Base-by-base conservation (phyloP, 805 yeast genomes). In the Kodamaea leandrae region DNA sequence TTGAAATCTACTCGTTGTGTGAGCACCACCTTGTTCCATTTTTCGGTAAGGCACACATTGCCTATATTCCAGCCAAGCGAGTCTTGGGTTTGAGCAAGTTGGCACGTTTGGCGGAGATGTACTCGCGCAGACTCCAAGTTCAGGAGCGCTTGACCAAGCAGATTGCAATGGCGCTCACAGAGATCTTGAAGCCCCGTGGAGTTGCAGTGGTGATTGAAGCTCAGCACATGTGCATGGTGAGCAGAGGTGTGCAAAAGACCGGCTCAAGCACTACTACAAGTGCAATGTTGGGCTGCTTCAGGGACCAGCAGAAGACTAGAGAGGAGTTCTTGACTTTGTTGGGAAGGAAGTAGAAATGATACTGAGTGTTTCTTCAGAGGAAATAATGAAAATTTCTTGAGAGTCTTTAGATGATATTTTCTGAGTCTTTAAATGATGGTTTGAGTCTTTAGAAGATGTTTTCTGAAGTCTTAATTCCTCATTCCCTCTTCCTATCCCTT, bases 141-240 rank as follows among this genome's bases (percentile, higher is more conserved):
- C 99, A 93, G 65, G 99, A 93, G 61, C 75, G 99, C 50, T 74
- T 93, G 47, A 93, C 99, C 9, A 93, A 93, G 63, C 99, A 93
- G 63, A 90, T 93, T 41, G 98, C 99, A 23, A 86, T 89, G 85
- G 97, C 98, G 1, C 66, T 93, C 42, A 80, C 83, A 60, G 97
- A 89, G 57, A 86, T 90, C 44, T 72, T 93, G 55, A 83, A 85
- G 56, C 99, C 99, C 13, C 77, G 90, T 55, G 99, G 99, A 47
- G 99, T 93, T 6, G 99, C 98, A 1, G 99, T 93, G 29, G 98
- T 93, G 19, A 89, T 93, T 55, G 99, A 93, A 65, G 97, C 97
- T 14, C 79, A 91, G 2, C 99, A 93, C 61, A 93, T 93, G 99
- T 93, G 99, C 64, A 93, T 93, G 99, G 98, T 91, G 19, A 87